Evolutionary conservation across 129 eudicot species (phyloP).

Genomic region (Flaveria bidentis): DNA sequence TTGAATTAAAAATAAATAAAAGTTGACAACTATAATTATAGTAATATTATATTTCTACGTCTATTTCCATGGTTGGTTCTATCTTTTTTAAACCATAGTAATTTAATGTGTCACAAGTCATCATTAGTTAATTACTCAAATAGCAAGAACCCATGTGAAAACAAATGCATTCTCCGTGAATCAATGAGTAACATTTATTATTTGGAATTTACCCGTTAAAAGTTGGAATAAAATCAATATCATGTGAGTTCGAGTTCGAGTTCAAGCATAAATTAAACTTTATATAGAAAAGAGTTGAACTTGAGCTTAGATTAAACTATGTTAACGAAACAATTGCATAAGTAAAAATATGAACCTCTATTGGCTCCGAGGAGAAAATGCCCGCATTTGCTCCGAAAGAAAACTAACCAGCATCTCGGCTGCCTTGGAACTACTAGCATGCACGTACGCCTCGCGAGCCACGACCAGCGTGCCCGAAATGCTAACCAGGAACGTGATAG

Average conservation of each 20-base stretch:
- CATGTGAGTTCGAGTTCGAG: no score
- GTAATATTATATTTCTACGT: not conserved
- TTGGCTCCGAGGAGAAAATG: constrained; percentile 18
- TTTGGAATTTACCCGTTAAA: no score
- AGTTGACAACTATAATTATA: not conserved
- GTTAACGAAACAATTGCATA: not conserved
- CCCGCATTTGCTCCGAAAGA: constrained; percentile 12
- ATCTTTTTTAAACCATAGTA: not conserved
- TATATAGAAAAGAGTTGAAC: no score
- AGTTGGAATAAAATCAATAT: no score
- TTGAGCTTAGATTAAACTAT: no score
- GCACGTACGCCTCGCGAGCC: constrained; percentile 23
- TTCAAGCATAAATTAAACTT: no score
- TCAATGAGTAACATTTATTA: not conserved
- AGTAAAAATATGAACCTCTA: not conserved
- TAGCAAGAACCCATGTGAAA: not conserved
- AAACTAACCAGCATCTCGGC: constrained; percentile 21
- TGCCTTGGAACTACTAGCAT: constrained; percentile 19
- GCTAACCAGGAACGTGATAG: constrained; percentile 30
- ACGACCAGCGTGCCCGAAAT: constrained; percentile 32
- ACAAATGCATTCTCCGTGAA: not conserved
- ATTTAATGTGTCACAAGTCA: not conserved
- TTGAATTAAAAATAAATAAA: not conserved
- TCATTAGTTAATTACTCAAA: not conserved
- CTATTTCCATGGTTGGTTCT: not conserved